Evolutionary conservation across 495 filamentous ascomycete species (phyloP).

Genomic region (Durotheca rogersii): DNA sequence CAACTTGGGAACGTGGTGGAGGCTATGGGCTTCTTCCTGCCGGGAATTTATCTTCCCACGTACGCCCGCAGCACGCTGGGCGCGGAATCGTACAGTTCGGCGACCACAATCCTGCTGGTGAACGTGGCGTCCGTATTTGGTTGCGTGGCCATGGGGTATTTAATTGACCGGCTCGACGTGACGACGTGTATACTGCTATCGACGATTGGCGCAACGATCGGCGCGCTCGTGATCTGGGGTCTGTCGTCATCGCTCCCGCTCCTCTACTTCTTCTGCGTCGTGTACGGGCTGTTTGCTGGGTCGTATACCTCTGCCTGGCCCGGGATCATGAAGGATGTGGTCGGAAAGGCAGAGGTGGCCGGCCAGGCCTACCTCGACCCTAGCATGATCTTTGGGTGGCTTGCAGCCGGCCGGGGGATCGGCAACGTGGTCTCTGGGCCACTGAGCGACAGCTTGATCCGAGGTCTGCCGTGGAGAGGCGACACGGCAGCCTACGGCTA

Average conservation of each 20-base stretch:
- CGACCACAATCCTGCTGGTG: constrained; percentile 55
- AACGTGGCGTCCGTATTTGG: constrained; percentile 58
- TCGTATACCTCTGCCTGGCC: constrained; percentile 60
- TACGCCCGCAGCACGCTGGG: constrained; percentile 43
- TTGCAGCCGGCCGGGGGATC: constrained; percentile 63
- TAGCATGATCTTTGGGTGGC: constrained; percentile 45
- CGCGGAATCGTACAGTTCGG: constrained; percentile 40
- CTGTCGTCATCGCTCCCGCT: constrained; percentile 52
- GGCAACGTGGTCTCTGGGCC: constrained; percentile 62
- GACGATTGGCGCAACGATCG: constrained; percentile 56
- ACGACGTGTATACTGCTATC: constrained; percentile 59
- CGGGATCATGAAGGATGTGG: constrained; percentile 55
- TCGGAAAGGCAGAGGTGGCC: constrained; percentile 26
- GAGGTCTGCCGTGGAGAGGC: constrained; percentile 31
- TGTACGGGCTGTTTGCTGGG: constrained; percentile 68
- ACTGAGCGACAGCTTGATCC: constrained; percentile 55
- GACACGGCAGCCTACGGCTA: constrained; percentile 35
- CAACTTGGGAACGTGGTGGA: constrained; percentile 57
- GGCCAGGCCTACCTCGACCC: constrained; percentile 29
- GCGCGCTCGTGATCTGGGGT: constrained; percentile 67
- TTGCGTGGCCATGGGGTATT: constrained; percentile 54
- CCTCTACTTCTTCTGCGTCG: constrained; percentile 61
- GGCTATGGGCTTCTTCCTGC: constrained; percentile 62
- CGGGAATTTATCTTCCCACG: constrained; percentile 60
- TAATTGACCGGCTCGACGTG: constrained; percentile 61